Evolutionary conservation across 768 basidiomycete species (phyloP), one percentile per base, ranked within the genome.

Genomic region (Leccinum pellstonianum): DNA sequence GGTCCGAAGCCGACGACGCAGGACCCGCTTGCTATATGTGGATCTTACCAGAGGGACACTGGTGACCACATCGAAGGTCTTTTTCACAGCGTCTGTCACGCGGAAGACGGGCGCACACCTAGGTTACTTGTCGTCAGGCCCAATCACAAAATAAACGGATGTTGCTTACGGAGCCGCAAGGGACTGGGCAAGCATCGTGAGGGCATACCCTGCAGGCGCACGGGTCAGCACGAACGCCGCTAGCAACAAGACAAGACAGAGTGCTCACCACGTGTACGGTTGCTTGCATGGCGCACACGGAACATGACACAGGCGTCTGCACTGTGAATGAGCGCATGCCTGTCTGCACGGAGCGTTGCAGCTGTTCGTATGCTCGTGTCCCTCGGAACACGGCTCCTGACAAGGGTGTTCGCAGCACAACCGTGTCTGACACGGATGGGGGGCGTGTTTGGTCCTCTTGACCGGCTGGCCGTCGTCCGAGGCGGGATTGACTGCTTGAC

Each of bases 51-150:
- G 87, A 89, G 15, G 86, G 85, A 61, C 89, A 90, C 37, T 64
- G 75, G 68, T 89, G 87, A 10, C 86, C 86, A 67, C 88, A 90
- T 6, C 43, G 3, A 11, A 90, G 76, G 0, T 55, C n/a, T 11
- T 75, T 75, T 15, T 71, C 62, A 58, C 88, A 90, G 0, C 77
- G 79, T 51, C 69, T 56, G 60, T 94, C 75, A 62, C 88, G 88
- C 2, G 88, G 88, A 1, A 87, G 68, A 4, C 87, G 79, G 3
- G 81, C 76, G 68, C 89, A 91, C 21, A 86, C 77, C 87, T 88
- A 35, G 9, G 19, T 33, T 9, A 52, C 5, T 19, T 2, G 54
- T 27, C 29, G 33, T 43, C 52, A 46, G 3, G 46, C 57, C 11
- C 62, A 31, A 47, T 55, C 38, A 61, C 5, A 15, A 3, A 29